phyloP scores from a whole-genome alignment of 2,329 filamentous ascomycete genomes.

The Trichoderma hamatum region DNA sequence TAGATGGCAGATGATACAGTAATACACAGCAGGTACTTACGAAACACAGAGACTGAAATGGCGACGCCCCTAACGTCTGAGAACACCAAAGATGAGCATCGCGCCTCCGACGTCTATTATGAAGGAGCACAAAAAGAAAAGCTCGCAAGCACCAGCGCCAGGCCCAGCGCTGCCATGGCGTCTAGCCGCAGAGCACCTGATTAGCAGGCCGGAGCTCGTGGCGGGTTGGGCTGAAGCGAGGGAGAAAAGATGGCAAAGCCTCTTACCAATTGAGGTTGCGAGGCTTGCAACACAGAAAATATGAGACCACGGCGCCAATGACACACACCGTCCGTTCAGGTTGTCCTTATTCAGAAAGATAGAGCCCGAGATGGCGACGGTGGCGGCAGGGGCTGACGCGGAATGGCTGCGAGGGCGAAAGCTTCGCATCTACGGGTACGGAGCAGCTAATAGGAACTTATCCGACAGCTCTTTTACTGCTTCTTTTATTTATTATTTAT shows the following conservation, averaged over 20 bases:
- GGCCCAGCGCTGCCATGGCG: slow-evolving; percentile 4
- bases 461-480: slow-evolving; percentile 14
- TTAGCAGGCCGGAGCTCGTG: not conserved
- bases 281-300: slow-evolving; percentile 1
- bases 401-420: not conserved
- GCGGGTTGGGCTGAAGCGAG: slow-evolving; percentile 19
- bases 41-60: not conserved
- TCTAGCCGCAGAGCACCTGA: slow-evolving; percentile 12
- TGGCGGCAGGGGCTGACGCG: not conserved
- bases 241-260: slow-evolving; percentile 2
- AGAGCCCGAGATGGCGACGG: not conserved
- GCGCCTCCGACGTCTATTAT: slow-evolving; percentile 15
- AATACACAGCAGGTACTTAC: not conserved
- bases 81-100: slow-evolving; percentile 8
- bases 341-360: not conserved
- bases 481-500: not conserved
- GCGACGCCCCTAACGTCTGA: slow-evolving; percentile 8
- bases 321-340: slow-evolving; percentile 14
- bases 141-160: slow-evolving; percentile 5
- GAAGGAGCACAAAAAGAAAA: not conserved
- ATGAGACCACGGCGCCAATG: slow-evolving; percentile 9
- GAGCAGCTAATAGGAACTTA: slow-evolving; percentile 11
- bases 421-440: not conserved
- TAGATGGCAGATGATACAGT: not conserved
- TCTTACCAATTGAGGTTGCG: not conserved